phyloP scores from a whole-genome alignment of 345 rosid species.

The Cardamine occulta region DNA sequence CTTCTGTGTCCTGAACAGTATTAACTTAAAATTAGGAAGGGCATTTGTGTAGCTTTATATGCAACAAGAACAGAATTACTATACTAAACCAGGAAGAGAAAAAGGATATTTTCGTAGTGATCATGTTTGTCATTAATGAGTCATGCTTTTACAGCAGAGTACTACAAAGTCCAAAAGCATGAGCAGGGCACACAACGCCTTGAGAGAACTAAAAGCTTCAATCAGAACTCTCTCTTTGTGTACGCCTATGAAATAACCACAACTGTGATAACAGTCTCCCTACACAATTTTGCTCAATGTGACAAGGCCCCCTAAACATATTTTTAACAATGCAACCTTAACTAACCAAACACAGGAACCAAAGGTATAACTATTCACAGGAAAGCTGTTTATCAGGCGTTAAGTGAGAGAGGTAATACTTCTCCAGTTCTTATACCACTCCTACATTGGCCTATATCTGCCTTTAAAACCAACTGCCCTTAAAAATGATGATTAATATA shows the following conservation, averaged over 20 bases:
- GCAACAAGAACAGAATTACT: background rate
- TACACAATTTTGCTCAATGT: background rate
- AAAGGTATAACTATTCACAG: constrained; percentile 4
- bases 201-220: constrained; percentile 11
- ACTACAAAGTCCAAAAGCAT: constrained; percentile 7
- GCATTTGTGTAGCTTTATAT: constrained; percentile 19
- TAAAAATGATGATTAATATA: constrained; percentile 10
- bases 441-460: background rate
- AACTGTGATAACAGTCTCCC: background rate
- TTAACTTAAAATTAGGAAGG: constrained; percentile 20
- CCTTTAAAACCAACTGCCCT: constrained; percentile 11
- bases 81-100: constrained; percentile 18
- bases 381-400: background rate
- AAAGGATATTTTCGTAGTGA: constrained; percentile 3
- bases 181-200: constrained; percentile 4
- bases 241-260: background rate
- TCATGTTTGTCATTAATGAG: background rate
- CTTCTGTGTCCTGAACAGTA: constrained; percentile 75
- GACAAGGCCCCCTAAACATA: background rate
- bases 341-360: background rate
- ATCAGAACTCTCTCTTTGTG: background rate
- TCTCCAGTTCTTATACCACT: constrained; percentile 1
- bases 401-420: background rate
- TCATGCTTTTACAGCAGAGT: constrained; percentile 8
- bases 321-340: background rate